phyloP scores from a whole-genome alignment of 345 rosid genomes.

The Erodium maritimum region DNA sequence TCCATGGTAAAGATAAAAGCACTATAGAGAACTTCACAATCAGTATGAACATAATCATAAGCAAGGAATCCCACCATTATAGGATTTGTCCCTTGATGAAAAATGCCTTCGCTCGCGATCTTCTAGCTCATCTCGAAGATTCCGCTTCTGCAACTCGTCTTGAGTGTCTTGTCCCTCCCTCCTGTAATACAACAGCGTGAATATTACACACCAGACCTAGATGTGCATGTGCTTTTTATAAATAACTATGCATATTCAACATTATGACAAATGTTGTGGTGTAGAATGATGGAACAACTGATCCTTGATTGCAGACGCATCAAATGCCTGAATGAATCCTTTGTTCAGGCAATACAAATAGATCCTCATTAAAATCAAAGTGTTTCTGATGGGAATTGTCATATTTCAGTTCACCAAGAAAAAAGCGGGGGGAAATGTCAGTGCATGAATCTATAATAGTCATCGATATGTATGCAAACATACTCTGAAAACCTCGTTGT shows the following conservation, averaged over 20 bases:
- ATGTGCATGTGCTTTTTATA: background rate
- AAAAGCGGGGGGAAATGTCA: no score
- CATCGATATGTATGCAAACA: no score
- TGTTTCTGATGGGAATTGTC: no score
- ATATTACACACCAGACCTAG: background rate
- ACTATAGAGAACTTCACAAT: background rate
- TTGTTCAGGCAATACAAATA: no score
- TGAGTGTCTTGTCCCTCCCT: slow-evolving; percentile 89
- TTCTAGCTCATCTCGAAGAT: slow-evolving; percentile 77
- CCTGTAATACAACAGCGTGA: slow-evolving; percentile 24
- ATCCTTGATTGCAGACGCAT: no score
- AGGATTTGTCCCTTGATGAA: slow-evolving; percentile 74
- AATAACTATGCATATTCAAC: background rate
- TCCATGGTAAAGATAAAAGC: background rate
- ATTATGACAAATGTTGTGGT: no score
- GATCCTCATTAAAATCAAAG: no score
- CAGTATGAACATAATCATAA: background rate
- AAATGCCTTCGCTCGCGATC: slow-evolving; percentile 88
- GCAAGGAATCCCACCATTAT: slow-evolving; percentile 25
- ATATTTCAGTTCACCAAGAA: no score
- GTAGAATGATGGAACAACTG: no score
- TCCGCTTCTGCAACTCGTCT: slow-evolving; percentile 75
- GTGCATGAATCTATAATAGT: no score
- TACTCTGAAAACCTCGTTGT: no score
- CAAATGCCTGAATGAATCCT: no score